Percentiles rank a stretch among this genome's conserved stretches.
Conservation (phyloP, 2,329 filamentous ascomycete genomes). For the Lachnellula arida region DNA sequence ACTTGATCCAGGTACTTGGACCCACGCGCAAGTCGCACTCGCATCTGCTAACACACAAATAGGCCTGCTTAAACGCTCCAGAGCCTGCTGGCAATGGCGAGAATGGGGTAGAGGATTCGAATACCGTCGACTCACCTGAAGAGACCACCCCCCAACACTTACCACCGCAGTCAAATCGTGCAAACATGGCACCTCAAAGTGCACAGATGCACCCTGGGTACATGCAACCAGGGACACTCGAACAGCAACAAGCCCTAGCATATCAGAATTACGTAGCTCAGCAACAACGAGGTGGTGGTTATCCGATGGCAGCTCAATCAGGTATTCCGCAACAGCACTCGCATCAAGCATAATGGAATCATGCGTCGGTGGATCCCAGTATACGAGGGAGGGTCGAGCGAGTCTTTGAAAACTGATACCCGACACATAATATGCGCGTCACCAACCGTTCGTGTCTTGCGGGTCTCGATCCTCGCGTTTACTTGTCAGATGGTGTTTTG, state of each 20-base stretch:
- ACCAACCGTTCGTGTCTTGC: constrained; percentile 26
- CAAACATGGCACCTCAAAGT: constrained; percentile 58
- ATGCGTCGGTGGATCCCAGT: constrained; percentile 18
- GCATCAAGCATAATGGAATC: constrained; percentile 61
- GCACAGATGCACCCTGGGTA: constrained; percentile 60
- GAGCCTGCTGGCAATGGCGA: constrained; percentile 80
- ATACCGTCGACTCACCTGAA: constrained; percentile 84
- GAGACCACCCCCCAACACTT: constrained; percentile 76
- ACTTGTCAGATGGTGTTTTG: constrained; percentile 29
- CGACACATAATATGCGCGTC: constrained; percentile 45
- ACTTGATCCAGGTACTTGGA: constrained; percentile 80
- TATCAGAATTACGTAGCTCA: constrained; percentile 81
- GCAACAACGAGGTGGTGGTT: constrained; percentile 65
- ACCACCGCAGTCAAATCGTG: constrained; percentile 56
- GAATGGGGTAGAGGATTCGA: constrained; percentile 71
- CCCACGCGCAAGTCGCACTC: background rate
- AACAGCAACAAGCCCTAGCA: constrained; percentile 73
- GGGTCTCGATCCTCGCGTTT: constrained; percentile 25
- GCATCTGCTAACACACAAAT: constrained; percentile 32
- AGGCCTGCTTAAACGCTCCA: constrained; percentile 96
- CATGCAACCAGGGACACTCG: constrained; percentile 47
- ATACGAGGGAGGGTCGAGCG: constrained; percentile 25
- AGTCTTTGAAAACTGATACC: constrained; percentile 48
- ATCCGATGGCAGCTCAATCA: constrained; percentile 71
- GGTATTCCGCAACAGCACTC: constrained; percentile 80